These are phyloP conservation scores for Aspergillus sp. DNA, from an alignment of 2,329 filamentous ascomycete genomes.

Conservation along the genomic window DNA sequence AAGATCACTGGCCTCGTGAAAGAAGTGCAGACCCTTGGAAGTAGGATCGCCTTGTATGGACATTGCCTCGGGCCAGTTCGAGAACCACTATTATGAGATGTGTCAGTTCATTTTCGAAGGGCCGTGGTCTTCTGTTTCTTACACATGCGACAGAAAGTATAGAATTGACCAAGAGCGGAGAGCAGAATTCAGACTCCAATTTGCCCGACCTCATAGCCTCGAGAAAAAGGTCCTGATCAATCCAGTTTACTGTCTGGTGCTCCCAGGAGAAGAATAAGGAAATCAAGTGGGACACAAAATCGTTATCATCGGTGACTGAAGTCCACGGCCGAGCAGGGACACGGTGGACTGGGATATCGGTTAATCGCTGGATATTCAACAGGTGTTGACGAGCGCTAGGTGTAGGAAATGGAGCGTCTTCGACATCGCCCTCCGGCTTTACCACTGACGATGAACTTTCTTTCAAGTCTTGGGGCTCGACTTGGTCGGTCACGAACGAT, in stretches of 20 bases:
- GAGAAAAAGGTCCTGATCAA: conserved; percentile 28
- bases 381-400: not conserved
- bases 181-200: conserved; percentile 23
- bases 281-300: conserved; percentile 23
- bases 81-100: conserved; percentile 6
- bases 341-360: conserved; percentile 4
- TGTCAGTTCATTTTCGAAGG: not conserved
- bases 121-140: not conserved
- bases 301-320: conserved; percentile 12
- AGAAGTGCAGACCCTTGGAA: conserved; percentile 26
- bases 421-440: not conserved
- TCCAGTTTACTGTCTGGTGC: conserved; percentile 18
- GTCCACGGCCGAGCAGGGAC: conserved; percentile 24
- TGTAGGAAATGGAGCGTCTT: not conserved
- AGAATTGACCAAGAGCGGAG: conserved; percentile 28
- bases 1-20: conserved; percentile 24
- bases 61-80: conserved; percentile 21
- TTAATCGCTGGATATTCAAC: conserved; percentile 6
- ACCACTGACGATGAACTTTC: not conserved
- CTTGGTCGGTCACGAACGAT: not conserved
- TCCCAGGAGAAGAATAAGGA: conserved; percentile 21
- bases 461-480: not conserved
- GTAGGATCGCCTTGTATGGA: conserved; percentile 12
- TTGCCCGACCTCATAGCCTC: conserved; percentile 26
- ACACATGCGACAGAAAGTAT: conserved; percentile 23